Base-by-base conservation (phyloP, 1,284 basidiomycete species). In the Ceratobasidium sp. region DNA sequence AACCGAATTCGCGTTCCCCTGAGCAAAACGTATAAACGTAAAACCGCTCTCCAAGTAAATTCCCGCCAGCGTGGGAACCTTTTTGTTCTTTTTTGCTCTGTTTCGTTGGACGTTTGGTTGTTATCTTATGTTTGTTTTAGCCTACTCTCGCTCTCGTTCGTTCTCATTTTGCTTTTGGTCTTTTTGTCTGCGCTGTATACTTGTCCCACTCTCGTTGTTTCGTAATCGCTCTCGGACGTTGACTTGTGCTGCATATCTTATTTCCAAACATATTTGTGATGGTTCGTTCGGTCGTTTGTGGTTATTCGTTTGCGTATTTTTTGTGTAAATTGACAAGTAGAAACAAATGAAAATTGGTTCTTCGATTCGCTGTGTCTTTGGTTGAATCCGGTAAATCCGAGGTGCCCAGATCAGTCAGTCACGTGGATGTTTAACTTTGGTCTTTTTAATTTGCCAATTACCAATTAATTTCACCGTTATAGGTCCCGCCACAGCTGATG, bases 1-100 rank as follows among this genome's bases (percentile, higher is more conserved):
- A n/a, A n/a, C n/a, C 48, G 70, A 73, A 4, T 76, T 44, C 30
- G 23, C 35, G 67, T 69, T 69, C 30, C 52, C 67, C 1, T 69
- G 20, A 55, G 23, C 35, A 7, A 14, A 54, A n/a, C 52, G 52
- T n/a, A 8, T 54, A 54, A n/a, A n/a, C 20, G 7, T n/a, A n/a
- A n/a, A 52, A 12, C 50, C 4, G 44, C 44, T 46, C 18, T 52
- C 18, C 4, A 3, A 20, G 30, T 16, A 38, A 3, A 8, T 38
- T 38, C 38, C 38, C 38, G 38, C 38, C 38, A 38, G 38, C 27
- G 23, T 38, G 23, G 12, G 54, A 16, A 54, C 54, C 46, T 41
- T 65, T 54, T 68, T 16, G 23, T 30, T 33, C 18, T 46, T 5
- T 44, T 12, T 20, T 3, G 27, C 18, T 18, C 52, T 46, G n/a